phyloP scores from a whole-genome alignment of 306 rosid species.

The Citrullus amarus region DNA sequence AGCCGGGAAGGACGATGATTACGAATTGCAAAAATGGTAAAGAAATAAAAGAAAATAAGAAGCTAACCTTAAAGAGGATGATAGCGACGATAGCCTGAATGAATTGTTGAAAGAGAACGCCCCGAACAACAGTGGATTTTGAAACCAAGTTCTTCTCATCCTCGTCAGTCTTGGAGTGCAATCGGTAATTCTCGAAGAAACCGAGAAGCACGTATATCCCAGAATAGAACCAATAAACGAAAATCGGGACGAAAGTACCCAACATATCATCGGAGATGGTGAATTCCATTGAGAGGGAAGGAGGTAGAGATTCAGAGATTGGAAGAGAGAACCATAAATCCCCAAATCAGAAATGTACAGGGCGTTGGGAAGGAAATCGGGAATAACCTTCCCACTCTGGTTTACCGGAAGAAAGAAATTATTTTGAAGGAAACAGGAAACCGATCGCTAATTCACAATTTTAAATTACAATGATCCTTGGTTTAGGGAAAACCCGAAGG shows the following conservation, averaged over 20 bases:
- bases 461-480: neutral
- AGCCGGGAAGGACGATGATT: neutral
- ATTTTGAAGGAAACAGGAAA: neutral
- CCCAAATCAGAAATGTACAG: neutral
- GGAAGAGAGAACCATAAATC: neutral
- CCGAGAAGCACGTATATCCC: slow-evolving; percentile 60
- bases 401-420: neutral
- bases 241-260: slow-evolving; percentile 87
- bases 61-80: slow-evolving; percentile 18
- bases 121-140: slow-evolving; percentile 49
- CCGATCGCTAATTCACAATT: neutral
- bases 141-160: slow-evolving; percentile 58
- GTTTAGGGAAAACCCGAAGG: neutral
- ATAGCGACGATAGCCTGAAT: slow-evolving; percentile 80
- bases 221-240: slow-evolving; percentile 78
- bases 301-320: neutral
- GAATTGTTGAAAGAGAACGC: slow-evolving; percentile 80
- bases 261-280: slow-evolving; percentile 46
- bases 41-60: neutral
- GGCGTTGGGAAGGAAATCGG: neutral
- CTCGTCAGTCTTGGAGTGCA: slow-evolving; percentile 61
- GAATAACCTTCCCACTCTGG: neutral
- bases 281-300: slow-evolving; percentile 6
- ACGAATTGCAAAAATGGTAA: neutral
- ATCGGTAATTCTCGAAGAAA: slow-evolving; percentile 46